Conservation (phyloP, 2,329 filamentous ascomycete species). For the Magnaporthales sp. region DNA sequence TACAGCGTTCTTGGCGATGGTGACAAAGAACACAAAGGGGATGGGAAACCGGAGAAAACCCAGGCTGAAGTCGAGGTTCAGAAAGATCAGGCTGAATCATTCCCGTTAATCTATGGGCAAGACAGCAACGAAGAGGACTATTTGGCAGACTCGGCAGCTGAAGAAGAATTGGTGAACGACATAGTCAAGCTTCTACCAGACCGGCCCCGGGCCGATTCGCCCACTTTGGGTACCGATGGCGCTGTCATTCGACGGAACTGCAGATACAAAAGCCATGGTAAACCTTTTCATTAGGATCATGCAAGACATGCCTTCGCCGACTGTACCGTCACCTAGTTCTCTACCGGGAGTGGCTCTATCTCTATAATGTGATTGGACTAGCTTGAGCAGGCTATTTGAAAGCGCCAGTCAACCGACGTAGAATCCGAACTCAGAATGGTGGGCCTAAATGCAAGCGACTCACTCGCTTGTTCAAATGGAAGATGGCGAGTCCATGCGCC, state of each 20-base stretch:
- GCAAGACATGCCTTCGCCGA: neutral
- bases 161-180: neutral
- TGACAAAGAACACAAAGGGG: neutral
- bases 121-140: neutral
- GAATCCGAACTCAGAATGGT: too few species aligned
- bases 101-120: neutral
- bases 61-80: neutral
- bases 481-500: too few species aligned
- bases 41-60: neutral
- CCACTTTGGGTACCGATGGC: neutral
- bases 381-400: neutral
- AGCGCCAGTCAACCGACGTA: too few species aligned
- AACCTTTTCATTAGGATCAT: neutral
- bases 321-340: neutral
- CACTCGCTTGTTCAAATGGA: too few species aligned
- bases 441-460: too few species aligned
- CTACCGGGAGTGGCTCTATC: neutral
- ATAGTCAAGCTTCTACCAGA: neutral
- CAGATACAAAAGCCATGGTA: neutral
- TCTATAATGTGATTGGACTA: neutral
- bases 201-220: neutral
- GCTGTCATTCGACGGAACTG: neutral
- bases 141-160: neutral
- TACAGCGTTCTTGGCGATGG: neutral
- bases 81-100: neutral